Percentiles rank a stretch among this genome's conserved stretches.
phyloP scores from a whole-genome alignment of 169 alveolate genomes.

The Cryptosporidium baileyi region DNA sequence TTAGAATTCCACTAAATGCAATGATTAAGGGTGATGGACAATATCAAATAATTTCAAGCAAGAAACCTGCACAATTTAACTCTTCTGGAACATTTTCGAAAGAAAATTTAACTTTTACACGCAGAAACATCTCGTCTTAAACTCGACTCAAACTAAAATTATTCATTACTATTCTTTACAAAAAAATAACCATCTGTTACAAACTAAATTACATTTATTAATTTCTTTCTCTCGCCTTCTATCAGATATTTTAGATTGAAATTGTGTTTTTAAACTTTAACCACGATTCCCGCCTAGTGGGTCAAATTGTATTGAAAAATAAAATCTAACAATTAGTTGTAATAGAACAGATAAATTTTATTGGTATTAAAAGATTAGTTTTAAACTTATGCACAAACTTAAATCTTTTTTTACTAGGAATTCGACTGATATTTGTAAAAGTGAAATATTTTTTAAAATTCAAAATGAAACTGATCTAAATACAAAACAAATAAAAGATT shows the following conservation, averaged over 20 bases:
- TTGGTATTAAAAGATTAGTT: too few species aligned
- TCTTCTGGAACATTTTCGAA: neutral
- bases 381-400: neutral
- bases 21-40: slow-evolving; percentile 66
- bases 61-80: slow-evolving; percentile 50
- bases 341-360: too few species aligned
- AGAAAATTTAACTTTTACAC: neutral
- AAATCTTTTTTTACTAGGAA: neutral
- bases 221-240: too few species aligned
- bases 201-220: too few species aligned
- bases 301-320: too few species aligned
- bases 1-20: slow-evolving; percentile 63
- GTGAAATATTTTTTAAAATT: slow-evolving; percentile 13
- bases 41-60: slow-evolving; percentile 44
- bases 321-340: too few species aligned
- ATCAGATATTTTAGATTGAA: too few species aligned
- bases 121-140: neutral
- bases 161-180: too few species aligned
- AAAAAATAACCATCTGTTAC: too few species aligned
- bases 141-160: too few species aligned
- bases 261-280: too few species aligned
- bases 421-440: neutral
- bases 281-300: too few species aligned
- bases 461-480: slow-evolving; percentile 27
- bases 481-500: slow-evolving; percentile 48